phyloP scores from a whole-genome alignment of 129 eudicot species.

The Erigeron canadensis region DNA sequence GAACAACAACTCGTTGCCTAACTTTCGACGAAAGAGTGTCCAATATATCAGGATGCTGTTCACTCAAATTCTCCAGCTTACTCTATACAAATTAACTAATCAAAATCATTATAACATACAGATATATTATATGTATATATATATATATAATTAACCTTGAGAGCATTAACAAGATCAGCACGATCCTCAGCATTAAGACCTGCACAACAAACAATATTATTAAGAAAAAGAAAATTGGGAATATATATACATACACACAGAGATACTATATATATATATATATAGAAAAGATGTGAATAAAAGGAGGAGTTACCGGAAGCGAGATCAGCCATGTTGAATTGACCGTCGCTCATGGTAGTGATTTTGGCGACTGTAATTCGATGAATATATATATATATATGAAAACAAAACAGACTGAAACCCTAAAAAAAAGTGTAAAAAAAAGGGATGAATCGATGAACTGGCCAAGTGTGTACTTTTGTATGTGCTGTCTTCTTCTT shows the following conservation, averaged over 20 bases:
- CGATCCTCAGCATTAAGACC: constrained; percentile 63
- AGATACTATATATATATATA: background rate
- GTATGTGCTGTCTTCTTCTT: background rate
- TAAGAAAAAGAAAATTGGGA: background rate
- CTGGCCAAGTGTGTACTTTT: background rate
- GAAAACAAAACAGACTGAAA: no score
- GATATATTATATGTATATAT: no score
- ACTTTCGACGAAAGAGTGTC: constrained; percentile 51
- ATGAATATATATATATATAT: background rate
- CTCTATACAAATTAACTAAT: constrained; percentile 34
- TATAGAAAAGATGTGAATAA: background rate
- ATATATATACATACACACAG: background rate
- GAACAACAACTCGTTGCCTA: constrained; percentile 61
- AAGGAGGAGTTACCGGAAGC: background rate
- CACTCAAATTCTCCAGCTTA: constrained; percentile 68
- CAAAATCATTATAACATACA: constrained; percentile 13
- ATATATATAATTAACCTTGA: constrained; percentile 38
- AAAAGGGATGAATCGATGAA: background rate
- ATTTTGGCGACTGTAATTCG: background rate
- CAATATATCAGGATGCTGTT: constrained; percentile 56
- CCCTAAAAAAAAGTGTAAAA: no score
- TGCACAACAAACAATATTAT: constrained; percentile 17
- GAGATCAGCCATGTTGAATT: constrained; percentile 38
- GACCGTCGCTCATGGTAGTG: constrained; percentile 30
- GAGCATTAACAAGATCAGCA: constrained; percentile 62